Evolutionary conservation across 2,329 filamentous ascomycete genomes (phyloP), one percentile per base, ranked within the genome.

Genomic region (Neurospora crassa): DNA sequence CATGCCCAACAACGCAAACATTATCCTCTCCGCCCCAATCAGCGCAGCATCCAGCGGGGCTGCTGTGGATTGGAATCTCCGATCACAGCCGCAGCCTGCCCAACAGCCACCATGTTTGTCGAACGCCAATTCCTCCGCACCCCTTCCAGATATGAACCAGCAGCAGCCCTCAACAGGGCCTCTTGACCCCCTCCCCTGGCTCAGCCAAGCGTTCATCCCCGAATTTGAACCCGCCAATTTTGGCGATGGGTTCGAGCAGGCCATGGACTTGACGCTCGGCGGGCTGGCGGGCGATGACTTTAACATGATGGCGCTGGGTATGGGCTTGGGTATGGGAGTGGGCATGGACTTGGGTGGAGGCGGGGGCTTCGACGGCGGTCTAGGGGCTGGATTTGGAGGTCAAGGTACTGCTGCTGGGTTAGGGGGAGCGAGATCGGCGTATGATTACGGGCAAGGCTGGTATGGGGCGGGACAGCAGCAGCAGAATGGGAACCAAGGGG

Each of bases 221-320:
- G 80, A 82, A 43, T 78, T 83, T 42, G 79, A 80, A 71, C 81
- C 80, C 70, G 74, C 74, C 63, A 78, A 72, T 59, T 76, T 83
- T 24, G 80, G 79, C 29, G 81, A 82, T 70, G 81, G 81, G 14
- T 81, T 83, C 70, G 81, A 81, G 69, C 81, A 83, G 70, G 82
- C 82, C n/a, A 80, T 83, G 79, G 82, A 82, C 47, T 77, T 83
- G 70, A 83, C 82, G 2, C 75, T 84, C 47, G 80, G 79, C 12
- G 82, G 79, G 5, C 78, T 82, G 18, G 76, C 75, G 10, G 78
- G 77, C 68, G 78, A 63, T 63, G 53, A 37, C 8, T 63, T 63
- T 5, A 29, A n/a, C 18, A 29, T 63, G 29, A 53, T 63, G 78
- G 47, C 47, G 47, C 20, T 53, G 1, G 75, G 75, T 37, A 43